A percentile compares a stretch with the other conserved stretches of the same genome.
Evolutionary conservation across 2,329 filamentous ascomycete species (phyloP).

Genomic region (Colletotrichum australisinense): DNA sequence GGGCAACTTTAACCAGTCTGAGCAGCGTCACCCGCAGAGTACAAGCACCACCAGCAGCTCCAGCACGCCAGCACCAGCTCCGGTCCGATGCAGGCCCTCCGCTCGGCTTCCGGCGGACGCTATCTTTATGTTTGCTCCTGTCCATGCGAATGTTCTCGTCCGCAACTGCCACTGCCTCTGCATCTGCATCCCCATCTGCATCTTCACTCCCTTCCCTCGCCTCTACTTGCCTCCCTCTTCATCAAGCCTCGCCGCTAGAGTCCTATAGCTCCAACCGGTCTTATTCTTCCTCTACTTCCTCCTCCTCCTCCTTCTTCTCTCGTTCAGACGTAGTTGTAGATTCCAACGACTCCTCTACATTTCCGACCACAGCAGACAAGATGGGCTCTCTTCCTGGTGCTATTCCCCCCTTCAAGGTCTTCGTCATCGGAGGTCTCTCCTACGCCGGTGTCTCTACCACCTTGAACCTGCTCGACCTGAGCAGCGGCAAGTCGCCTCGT

Average conservation of each 20-base stretch:
- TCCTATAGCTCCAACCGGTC: conserved; percentile 1
- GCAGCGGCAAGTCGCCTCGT: conserved; percentile 65
- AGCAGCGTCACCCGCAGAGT: conserved; percentile 12
- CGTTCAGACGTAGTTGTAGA: background rate
- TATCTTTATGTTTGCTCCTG: conserved; percentile 25
- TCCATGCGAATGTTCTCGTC: conserved; percentile 15
- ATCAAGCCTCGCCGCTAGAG: conserved; percentile 5
- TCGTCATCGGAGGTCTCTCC: conserved; percentile 74
- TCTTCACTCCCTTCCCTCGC: conserved; percentile 16
- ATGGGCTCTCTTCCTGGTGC: conserved; percentile 36
- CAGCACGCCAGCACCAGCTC: background rate
- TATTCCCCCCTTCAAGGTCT: conserved; percentile 62
- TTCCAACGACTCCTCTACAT: background rate
- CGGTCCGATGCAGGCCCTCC: conserved; percentile 29
- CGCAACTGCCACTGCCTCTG: background rate
- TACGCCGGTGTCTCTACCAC: conserved; percentile 78
- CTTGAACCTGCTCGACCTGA: conserved; percentile 75
- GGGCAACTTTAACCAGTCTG: conserved; percentile 23
- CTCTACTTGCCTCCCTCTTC: conserved; percentile 17
- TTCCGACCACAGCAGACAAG: conserved; percentile 4
- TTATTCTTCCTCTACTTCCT: background rate
- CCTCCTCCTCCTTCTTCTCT: background rate
- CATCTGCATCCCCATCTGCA: background rate
- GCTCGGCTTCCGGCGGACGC: conserved; percentile 31
- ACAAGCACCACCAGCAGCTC: no score